Conservation (phyloP, 352 stramenopile species). For the Phytopythium boreale region DNA sequence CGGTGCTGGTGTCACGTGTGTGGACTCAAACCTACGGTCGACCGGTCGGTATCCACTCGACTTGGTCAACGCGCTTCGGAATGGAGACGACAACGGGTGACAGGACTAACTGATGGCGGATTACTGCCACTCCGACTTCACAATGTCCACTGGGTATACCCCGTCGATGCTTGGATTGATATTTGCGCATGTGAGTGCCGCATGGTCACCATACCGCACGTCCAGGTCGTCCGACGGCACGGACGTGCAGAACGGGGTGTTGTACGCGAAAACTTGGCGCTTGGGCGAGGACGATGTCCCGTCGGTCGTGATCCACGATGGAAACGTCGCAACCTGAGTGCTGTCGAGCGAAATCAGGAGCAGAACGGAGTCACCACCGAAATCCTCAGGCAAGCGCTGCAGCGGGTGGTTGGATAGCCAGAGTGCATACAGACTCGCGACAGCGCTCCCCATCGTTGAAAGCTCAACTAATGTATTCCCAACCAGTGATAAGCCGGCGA, state of each 20-base stretch:
- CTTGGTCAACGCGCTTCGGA: background rate
- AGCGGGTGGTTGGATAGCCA: slow-evolving; percentile 17
- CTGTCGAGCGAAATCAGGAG: slow-evolving; percentile 13
- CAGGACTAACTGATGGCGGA: background rate
- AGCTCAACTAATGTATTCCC: slow-evolving; percentile 10
- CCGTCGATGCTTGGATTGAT: background rate
- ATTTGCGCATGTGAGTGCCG: background rate
- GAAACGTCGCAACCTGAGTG: slow-evolving; percentile 8
- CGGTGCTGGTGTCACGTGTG: background rate
- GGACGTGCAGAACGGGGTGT: slow-evolving; percentile 12
- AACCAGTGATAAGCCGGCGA: slow-evolving; percentile 15
- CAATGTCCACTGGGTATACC: background rate
- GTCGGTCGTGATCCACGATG: slow-evolving; percentile 7
- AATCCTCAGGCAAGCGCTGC: slow-evolving; percentile 5
- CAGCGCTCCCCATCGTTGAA: background rate
- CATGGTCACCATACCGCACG: background rate
- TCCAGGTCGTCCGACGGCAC: background rate
- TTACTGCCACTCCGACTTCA: background rate
- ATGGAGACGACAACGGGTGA: background rate
- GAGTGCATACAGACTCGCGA: slow-evolving; percentile 1
- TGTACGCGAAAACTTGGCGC: slow-evolving; percentile 7
- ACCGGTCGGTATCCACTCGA: slow-evolving; percentile 2
- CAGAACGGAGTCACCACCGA: background rate
- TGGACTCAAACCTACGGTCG: background rate
- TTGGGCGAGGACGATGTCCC: background rate